phyloP scores from a whole-genome alignment of 2,329 filamentous ascomycete genomes.

The Fusarium torreyae region DNA sequence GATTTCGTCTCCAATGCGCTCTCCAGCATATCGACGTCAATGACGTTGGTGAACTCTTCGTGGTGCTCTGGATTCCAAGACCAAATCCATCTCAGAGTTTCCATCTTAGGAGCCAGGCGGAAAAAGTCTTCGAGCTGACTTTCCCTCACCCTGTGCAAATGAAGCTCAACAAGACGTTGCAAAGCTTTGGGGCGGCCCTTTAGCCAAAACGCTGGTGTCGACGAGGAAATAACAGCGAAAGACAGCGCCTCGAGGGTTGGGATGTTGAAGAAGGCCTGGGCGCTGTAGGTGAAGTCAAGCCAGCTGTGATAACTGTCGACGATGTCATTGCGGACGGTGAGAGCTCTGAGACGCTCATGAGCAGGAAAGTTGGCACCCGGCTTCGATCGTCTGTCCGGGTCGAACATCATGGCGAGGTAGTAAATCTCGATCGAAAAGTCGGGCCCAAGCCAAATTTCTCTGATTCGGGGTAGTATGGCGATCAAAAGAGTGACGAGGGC shows the following conservation, averaged over 20 bases:
- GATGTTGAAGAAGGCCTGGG: neutral
- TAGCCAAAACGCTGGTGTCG: rapidly evolving
- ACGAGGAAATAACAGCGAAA: neutral
- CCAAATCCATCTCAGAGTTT: neutral
- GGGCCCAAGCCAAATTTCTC: neutral
- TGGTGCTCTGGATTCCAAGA: neutral
- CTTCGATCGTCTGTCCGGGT: rapidly evolving
- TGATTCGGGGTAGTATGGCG: neutral
- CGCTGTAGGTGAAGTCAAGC: neutral
- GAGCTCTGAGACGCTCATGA: neutral
- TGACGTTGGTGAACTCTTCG: neutral
- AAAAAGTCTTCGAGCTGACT: neutral
- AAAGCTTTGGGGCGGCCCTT: neutral
- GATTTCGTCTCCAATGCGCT: neutral
- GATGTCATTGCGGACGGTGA: neutral
- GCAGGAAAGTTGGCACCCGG: neutral
- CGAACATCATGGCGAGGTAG: neutral
- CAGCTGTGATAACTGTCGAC: neutral
- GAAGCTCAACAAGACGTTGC: neutral
- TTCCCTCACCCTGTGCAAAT: neutral
- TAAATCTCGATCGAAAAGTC: neutral
- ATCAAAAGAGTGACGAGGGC: slow-evolving; percentile 1
- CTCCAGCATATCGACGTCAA: neutral
- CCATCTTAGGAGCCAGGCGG: neutral
- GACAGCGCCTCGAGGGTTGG: neutral